A percentile compares a stretch with the other conserved stretches of the same genome.
Conservation (phyloP, 352 stramenopile species). For the Pythium diclinum region DNA sequence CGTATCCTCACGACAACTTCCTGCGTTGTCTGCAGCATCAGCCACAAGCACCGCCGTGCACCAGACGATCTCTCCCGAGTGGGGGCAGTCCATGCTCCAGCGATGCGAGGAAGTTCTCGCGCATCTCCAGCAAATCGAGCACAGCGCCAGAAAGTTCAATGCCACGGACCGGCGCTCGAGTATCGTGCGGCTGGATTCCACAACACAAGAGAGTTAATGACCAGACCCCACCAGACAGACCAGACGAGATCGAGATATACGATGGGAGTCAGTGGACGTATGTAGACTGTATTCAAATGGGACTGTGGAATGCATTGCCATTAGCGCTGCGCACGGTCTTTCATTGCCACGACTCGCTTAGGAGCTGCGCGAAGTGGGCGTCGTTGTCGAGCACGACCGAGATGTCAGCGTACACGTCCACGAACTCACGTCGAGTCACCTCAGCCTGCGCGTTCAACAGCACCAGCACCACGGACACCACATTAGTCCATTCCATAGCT, state of each 20-base stretch:
- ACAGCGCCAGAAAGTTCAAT: slow-evolving; percentile 22
- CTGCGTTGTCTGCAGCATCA: not conserved
- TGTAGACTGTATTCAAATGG: not conserved
- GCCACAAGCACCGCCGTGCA: not conserved
- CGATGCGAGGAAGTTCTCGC: slow-evolving; percentile 42
- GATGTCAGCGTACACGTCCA: slow-evolving; percentile 73
- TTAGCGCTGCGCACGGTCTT: not conserved
- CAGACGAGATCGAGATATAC: no score
- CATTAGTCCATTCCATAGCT: no score
- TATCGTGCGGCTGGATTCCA: not conserved
- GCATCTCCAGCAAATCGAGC: slow-evolving; percentile 45
- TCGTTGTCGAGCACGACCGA: slow-evolving; percentile 58
- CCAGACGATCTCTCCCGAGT: slow-evolving; percentile 4
- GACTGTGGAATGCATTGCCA: not conserved
- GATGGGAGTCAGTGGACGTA: not conserved
- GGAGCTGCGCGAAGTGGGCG: slow-evolving; percentile 57
- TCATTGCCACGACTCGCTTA: slow-evolving; percentile 70
- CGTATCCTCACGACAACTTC: not conserved
- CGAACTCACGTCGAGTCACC: slow-evolving; percentile 52
- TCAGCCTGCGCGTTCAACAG: slow-evolving; percentile 23
- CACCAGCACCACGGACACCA: not conserved
- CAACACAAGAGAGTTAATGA: not conserved
- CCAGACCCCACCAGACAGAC: not conserved
- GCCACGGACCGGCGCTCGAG: slow-evolving; percentile 5
- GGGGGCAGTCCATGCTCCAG: slow-evolving; percentile 35